Evolutionary conservation across 2,329 filamentous ascomycete genomes (phyloP).

Genomic region (Aspergillus fructus): DNA sequence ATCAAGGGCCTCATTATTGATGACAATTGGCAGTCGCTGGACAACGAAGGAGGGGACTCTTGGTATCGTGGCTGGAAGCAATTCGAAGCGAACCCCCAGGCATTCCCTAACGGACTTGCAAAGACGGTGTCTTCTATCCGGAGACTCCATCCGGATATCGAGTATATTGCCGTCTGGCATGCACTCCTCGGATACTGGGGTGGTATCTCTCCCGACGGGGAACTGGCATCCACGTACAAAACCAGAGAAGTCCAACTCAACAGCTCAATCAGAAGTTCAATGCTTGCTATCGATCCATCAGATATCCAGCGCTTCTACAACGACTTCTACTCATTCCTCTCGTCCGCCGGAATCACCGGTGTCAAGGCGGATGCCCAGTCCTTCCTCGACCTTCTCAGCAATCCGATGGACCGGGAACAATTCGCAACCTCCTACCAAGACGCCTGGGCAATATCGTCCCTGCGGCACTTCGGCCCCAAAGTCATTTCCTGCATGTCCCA

Average conservation of each 20-base stretch:
- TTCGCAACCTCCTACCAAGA: constrained; percentile 78
- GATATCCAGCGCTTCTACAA: constrained; percentile 78
- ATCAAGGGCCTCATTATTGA: constrained; percentile 90
- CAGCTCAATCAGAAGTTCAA: constrained; percentile 55
- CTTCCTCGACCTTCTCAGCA: constrained; percentile 73
- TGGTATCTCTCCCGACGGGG: constrained; percentile 72
- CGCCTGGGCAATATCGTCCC: constrained; percentile 75
- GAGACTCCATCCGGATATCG: constrained; percentile 66
- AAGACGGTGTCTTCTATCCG: constrained; percentile 69
- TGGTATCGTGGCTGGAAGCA: constrained; percentile 65
- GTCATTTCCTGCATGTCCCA: constrained; percentile 95
- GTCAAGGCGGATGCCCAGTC: constrained; percentile 96
- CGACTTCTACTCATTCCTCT: constrained; percentile 86
- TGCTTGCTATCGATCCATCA: constrained; percentile 71
- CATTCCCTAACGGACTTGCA: constrained; percentile 79
- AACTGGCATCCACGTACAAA: constrained; percentile 75
- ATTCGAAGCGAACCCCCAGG: constrained; percentile 79
- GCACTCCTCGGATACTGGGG: constrained; percentile 88
- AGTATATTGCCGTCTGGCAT: constrained; percentile 92
- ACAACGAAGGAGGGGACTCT: constrained; percentile 54
- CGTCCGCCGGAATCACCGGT: constrained; percentile 70
- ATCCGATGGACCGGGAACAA: constrained; percentile 66
- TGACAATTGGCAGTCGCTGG: constrained; percentile 89
- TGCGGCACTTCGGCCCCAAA: constrained; percentile 74
- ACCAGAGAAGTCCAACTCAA: constrained; percentile 61